Conservation (phyloP, 257 asterid species). For the Striga asiatica region DNA sequence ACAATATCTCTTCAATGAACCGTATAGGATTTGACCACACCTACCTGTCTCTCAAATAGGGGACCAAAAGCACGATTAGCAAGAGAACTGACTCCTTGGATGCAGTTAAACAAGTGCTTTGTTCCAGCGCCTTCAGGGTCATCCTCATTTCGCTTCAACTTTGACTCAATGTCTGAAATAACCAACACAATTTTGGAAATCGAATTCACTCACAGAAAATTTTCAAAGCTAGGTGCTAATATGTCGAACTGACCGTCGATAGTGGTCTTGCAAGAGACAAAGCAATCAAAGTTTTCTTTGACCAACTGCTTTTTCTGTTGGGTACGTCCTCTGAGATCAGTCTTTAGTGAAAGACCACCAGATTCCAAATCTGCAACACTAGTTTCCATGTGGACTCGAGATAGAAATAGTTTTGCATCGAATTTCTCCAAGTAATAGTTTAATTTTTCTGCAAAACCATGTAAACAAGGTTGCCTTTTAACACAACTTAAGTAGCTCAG, state of each 20-base stretch:
- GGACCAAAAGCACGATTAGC: slow-evolving; percentile 94
- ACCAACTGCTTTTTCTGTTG: slow-evolving; percentile 97
- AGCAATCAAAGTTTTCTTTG: slow-evolving; percentile 97
- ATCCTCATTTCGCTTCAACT: slow-evolving; percentile 89
- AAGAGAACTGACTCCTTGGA: slow-evolving; percentile 72
- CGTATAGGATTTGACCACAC: slow-evolving; percentile 19
- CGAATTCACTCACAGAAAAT: neutral
- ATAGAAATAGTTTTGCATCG: slow-evolving; percentile 71
- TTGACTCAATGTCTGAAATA: slow-evolving; percentile 80
- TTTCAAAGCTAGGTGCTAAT: neutral
- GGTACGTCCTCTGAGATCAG: slow-evolving; percentile 84
- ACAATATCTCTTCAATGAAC: slow-evolving; percentile 5
- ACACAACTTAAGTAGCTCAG: slow-evolving; percentile 9
- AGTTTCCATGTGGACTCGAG: slow-evolving; percentile 87
- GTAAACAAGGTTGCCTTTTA: slow-evolving; percentile 15
- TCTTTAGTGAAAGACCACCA: slow-evolving; percentile 79
- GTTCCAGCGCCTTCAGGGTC: slow-evolving; percentile 99
- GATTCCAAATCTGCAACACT: slow-evolving; percentile 78
- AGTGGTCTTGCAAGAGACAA: slow-evolving; percentile 96
- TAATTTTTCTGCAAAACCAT: slow-evolving; percentile 59
- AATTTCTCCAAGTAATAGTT: slow-evolving; percentile 87
- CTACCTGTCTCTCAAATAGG: slow-evolving; percentile 96
- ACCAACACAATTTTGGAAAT: slow-evolving; percentile 11
- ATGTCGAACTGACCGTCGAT: slow-evolving; percentile 72
- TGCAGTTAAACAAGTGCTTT: slow-evolving; percentile 56